Conservation (phyloP, 2,329 filamentous ascomycete species). For the Fusarium dimerum region DNA sequence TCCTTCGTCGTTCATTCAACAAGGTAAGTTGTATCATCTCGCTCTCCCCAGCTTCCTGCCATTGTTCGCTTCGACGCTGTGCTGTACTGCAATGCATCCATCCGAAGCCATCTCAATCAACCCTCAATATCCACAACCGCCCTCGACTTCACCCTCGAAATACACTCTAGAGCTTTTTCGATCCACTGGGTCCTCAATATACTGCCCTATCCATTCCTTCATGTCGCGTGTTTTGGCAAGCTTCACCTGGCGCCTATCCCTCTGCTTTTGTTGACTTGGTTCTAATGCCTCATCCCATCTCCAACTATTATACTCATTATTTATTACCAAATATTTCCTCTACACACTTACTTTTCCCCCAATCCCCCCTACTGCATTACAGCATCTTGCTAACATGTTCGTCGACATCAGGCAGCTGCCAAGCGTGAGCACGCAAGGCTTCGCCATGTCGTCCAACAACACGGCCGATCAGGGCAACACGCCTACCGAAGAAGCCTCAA, state of each 20-base stretch:
- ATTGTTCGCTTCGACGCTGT: not conserved
- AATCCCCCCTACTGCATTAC: constrained; percentile 2
- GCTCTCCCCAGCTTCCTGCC: not conserved
- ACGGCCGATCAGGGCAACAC: constrained; percentile 24
- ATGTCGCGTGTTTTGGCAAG: not conserved
- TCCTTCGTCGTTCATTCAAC: constrained; percentile 8
- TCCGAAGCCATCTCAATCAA: constrained; percentile 9
- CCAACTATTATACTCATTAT: not conserved
- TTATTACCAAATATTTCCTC: not conserved
- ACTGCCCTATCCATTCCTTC: constrained; percentile 15
- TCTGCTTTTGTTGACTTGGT: not conserved
- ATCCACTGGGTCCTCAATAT: constrained; percentile 14
- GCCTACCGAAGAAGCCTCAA: constrained; percentile 22
- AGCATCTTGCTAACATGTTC: constrained; percentile 37
- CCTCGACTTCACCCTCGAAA: constrained; percentile 3
- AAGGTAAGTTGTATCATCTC: constrained; percentile 22
- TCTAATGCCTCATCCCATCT: not conserved
- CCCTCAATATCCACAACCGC: constrained; percentile 10
- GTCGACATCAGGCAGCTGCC: constrained; percentile 31
- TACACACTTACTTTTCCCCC: constrained; percentile 1
- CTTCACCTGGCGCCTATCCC: not conserved
- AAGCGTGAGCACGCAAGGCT: constrained; percentile 21
- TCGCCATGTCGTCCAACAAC: constrained; percentile 36
- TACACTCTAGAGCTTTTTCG: constrained; percentile 6
- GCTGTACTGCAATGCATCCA: constrained; percentile 10